Base-by-base conservation (phyloP, 176 grass and related monocot species). In the Pontederia paniculata region DNA sequence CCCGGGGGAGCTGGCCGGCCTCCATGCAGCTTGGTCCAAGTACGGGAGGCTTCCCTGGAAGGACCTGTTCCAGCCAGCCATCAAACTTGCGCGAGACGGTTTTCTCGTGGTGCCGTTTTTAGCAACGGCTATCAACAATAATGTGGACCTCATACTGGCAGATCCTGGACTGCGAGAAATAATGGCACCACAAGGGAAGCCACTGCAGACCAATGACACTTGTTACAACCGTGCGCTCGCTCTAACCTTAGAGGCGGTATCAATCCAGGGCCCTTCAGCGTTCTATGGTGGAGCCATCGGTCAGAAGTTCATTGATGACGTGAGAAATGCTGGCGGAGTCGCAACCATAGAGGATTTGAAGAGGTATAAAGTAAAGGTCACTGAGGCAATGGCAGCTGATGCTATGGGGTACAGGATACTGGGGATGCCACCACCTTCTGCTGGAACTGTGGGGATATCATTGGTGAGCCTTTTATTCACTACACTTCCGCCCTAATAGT, bases 401-500 rank as follows among this genome's bases (percentile, higher is more conserved):
- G 85, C 60, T 63, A 74, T 96, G 84, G 90, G 85, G 1, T 86
- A 54, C 75, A 81, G 78, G 48, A 70, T 96, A 67, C 76, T 96
- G 10, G 90, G 90, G 19, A 89, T 89, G 90, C 90, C 81, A 23
- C 90, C 85, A 17, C 90, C 90, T 28, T 96, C 90, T 18, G 86
- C 81, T 44, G 90, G 90, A 73, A 83, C 85, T 10, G 76, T 83
- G 20, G 81, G 90, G 12, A 54, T 89, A 67, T 50, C 82, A 14
- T 12, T 96, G 83, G 82, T 96, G 47, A 51, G 60, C 13, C 17
- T 15, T 17, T n/a, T n/a, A n/a, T n/a, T n/a, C n/a, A n/a, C n/a
- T n/a, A n/a, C n/a, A n/a, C 10, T 44, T 44, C 43, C 10, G 19
- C 16, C 17, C 11, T 60, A 9, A 14, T 22, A 43, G 18, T 19